These are phyloP conservation scores for Pseudopithomyces maydicus DNA, from an alignment of 2,329 filamentous ascomycete species.

Conservation along the genomic window DNA sequence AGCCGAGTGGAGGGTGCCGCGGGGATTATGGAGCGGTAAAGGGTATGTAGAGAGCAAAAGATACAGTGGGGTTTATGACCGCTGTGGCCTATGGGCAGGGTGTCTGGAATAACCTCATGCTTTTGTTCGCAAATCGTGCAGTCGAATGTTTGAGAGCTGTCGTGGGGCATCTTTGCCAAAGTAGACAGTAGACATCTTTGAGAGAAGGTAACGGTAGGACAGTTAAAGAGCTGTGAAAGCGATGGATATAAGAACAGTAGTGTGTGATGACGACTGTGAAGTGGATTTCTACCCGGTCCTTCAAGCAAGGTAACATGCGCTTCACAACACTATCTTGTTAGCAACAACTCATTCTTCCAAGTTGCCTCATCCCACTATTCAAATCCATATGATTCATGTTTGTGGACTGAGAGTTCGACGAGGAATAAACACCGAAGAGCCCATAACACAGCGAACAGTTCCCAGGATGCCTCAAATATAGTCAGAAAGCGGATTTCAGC, in stretches of 20 bases:
- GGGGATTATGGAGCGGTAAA: constrained; percentile 1
- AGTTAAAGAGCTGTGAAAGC: no score
- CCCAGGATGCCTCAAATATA: no score
- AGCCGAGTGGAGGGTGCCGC: not conserved
- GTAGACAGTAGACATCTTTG: not conserved
- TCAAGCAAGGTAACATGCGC: no score
- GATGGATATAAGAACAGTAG: not conserved
- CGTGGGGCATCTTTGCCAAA: not conserved
- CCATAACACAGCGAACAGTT: no score
- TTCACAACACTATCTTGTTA: not conserved
- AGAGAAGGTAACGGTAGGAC: not conserved
- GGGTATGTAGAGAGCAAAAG: not conserved
- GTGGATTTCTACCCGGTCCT: no score
- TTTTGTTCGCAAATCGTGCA: not conserved
- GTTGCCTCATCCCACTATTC: not conserved
- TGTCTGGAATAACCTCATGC: not conserved
- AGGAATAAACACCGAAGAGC: no score
- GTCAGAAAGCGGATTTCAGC: no score
- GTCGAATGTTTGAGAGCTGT: not conserved
- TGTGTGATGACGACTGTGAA: not conserved
- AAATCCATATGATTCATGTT: not conserved
- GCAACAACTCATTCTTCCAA: not conserved
- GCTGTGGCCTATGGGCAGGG: not conserved
- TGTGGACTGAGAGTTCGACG: no score
- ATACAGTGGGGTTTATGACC: constrained; percentile 3